phyloP scores from a whole-genome alignment of 2,329 filamentous ascomycete genomes.

The Torrubiellomyces zombiae region DNA sequence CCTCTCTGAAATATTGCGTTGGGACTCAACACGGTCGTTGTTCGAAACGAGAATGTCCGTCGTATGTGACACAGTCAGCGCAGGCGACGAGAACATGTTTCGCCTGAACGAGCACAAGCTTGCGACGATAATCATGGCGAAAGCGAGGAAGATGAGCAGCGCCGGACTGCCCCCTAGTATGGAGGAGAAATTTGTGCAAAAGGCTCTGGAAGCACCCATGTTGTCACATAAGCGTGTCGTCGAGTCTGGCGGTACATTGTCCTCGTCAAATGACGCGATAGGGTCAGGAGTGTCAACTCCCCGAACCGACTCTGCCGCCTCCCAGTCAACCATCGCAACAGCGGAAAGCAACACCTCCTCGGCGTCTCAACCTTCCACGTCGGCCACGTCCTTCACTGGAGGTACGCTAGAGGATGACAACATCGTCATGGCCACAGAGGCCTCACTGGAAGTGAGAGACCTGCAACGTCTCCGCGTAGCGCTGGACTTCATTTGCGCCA shows the following conservation, averaged over 20 bases:
- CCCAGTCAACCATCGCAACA: conserved; percentile 23
- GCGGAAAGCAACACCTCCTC: conserved; percentile 17
- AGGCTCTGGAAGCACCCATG: conserved; percentile 60
- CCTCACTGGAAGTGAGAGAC: conserved; percentile 29
- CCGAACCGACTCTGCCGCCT: conserved; percentile 17
- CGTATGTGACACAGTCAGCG: conserved; percentile 70
- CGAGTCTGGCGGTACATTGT: conserved; percentile 5
- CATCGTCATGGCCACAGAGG: conserved; percentile 24
- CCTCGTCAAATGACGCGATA: conserved; percentile 3
- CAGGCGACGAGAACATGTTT: conserved; percentile 74
- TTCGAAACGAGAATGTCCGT: conserved; percentile 50
- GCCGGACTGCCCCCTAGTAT: conserved; percentile 58
- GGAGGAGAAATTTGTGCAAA: conserved; percentile 70
- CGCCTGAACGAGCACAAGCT: conserved; percentile 61
- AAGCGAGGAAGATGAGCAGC: conserved; percentile 53
- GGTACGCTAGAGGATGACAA: conserved; percentile 15
- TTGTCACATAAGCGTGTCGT: conserved; percentile 47
- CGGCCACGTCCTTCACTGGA: conserved; percentile 25
- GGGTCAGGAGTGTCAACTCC: conserved; percentile 9
- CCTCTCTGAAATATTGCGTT: conserved; percentile 37
- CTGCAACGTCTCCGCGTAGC: conserved; percentile 50
- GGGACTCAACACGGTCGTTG: conserved; percentile 26
- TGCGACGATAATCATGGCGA: conserved; percentile 44
- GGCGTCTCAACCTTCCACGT: conserved; percentile 25
- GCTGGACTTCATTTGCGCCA: conserved; percentile 45